Evolutionary conservation across 306 rosid species (phyloP).

Genomic region (Lablab purpureus): DNA sequence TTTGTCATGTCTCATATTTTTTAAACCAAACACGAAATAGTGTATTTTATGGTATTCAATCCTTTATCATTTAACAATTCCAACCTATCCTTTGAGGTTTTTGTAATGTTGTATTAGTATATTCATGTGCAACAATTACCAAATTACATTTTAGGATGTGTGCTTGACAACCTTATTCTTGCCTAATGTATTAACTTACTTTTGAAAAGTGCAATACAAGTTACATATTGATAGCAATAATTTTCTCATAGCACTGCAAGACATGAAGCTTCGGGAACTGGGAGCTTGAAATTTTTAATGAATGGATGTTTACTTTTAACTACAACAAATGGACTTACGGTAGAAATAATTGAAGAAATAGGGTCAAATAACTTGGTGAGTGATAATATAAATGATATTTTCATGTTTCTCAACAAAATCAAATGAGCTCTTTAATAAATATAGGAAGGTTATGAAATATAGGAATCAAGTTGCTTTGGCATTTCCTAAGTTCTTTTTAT

Average conservation of each 20-base stretch:
- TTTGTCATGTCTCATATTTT: not conserved
- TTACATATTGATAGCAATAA: slow-evolving; percentile 41
- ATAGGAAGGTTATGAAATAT: slow-evolving; percentile 24
- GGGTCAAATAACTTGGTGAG: slow-evolving; percentile 73
- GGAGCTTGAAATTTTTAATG: slow-evolving; percentile 81
- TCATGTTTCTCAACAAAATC: slow-evolving; percentile 32
- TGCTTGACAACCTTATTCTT: slow-evolving; percentile 27
- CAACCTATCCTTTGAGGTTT: too few species aligned
- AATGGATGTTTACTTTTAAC: slow-evolving; percentile 79
- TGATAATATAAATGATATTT: slow-evolving; percentile 27
- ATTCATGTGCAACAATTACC: slow-evolving; percentile 3
- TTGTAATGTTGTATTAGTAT: not conserved
- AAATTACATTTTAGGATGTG: not conserved
- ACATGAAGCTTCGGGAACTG: slow-evolving; percentile 79
- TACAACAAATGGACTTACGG: slow-evolving; percentile 74
- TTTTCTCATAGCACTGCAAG: slow-evolving; percentile 72
- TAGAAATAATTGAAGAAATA: slow-evolving; percentile 78
- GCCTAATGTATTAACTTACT: slow-evolving; percentile 4
- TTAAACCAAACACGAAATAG: not conserved
- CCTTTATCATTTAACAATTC: too few species aligned
- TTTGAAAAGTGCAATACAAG: slow-evolving; percentile 25
- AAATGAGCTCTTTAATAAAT: not conserved
- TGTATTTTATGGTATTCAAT: too few species aligned
- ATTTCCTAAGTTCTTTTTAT: slow-evolving; percentile 7
- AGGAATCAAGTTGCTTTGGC: slow-evolving; percentile 33